phyloP scores from a whole-genome alignment of 148 eudicot species.

The Heliosperma pusillum region DNA sequence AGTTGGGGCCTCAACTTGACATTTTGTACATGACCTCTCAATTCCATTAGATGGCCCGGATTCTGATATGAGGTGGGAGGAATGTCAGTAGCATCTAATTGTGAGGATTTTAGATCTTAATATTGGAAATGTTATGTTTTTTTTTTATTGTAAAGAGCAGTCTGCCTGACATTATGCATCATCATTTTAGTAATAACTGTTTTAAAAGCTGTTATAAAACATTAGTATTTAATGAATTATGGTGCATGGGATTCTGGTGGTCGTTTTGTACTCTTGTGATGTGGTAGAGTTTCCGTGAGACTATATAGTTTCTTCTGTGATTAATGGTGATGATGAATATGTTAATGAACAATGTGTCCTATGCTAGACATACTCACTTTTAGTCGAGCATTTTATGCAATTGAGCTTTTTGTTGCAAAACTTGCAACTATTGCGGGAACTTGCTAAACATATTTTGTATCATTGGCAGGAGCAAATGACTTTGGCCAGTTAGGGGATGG shows the following conservation, averaged over 20 bases:
- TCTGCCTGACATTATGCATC: not conserved
- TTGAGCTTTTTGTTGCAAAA: constrained; percentile 7
- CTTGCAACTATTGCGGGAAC: not conserved
- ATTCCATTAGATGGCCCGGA: not conserved
- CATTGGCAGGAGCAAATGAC: constrained; percentile 81
- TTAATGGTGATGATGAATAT: not conserved
- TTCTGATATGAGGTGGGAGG: not conserved
- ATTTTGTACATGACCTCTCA: not conserved
- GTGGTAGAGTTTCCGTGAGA: not conserved
- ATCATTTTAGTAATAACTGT: not conserved
- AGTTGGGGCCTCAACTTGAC: not conserved
- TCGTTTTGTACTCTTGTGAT: not conserved
- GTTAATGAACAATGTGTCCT: not conserved
- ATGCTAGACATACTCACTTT: constrained; percentile 2
- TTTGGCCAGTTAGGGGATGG: constrained; percentile 99
- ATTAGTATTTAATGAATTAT: not conserved
- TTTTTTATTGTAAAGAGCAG: not conserved
- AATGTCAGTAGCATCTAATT: not conserved
- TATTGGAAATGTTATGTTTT: not conserved
- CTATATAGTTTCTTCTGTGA: not conserved
- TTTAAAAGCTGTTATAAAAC: not conserved
- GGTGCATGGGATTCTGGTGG: not conserved
- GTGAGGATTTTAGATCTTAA: not conserved
- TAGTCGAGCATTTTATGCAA: not conserved
- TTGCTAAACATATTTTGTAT: constrained; percentile 10